Base-by-base conservation (phyloP, 371 early-diverging fungal genomes). In the Capillidium heterosporum region DNA sequence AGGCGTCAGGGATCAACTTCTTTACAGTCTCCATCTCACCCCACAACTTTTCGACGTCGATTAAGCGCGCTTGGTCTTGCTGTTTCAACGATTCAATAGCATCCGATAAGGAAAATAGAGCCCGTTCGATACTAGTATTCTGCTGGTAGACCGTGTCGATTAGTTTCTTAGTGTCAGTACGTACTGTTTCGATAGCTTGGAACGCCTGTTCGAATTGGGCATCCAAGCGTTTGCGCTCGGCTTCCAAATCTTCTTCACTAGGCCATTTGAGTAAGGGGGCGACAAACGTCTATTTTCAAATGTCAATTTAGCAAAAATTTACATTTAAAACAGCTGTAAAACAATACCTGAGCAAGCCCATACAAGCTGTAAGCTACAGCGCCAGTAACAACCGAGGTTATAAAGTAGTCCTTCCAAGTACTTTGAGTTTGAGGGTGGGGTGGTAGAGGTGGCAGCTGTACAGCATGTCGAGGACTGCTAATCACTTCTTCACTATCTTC, bases 361-460 rank as follows among this genome's bases (percentile, higher is more conserved):
- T 82, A 85, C 48, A 85, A 68, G 32, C 87, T 89, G 66, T 89
- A 92, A 13, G 86, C 81, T 19, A 87, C 77, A 27, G 93, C 91
- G 51, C 85, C 89, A 21, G 84, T 82, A 15, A 89, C 78, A 4
- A 89, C 84, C 17, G 89, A 81, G 5, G 84, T 91, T 59, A 93
- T 84, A 63, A 89, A 84, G 61, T 87, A 81, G 68, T 95, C 94
- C 61, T 89, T 82, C 96, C 96, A 94, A 61, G 81, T 82, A 55
- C 80, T 71, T 41, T 68, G 67, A n/a, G 81, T 77, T 57, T 78
- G 75, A 35, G 81, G 70, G n/a, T 87, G 84, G n/a, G 83, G 74
- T 15, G 74, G 73, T 7, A 78, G 79, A 51, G 66, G 66, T 49
- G 67, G 60, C 2, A 19, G 28, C 13, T 29, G 21, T 21, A 32